Base-by-base conservation (phyloP, 1,284 basidiomycete genomes). In the Peniophora sp. region DNA sequence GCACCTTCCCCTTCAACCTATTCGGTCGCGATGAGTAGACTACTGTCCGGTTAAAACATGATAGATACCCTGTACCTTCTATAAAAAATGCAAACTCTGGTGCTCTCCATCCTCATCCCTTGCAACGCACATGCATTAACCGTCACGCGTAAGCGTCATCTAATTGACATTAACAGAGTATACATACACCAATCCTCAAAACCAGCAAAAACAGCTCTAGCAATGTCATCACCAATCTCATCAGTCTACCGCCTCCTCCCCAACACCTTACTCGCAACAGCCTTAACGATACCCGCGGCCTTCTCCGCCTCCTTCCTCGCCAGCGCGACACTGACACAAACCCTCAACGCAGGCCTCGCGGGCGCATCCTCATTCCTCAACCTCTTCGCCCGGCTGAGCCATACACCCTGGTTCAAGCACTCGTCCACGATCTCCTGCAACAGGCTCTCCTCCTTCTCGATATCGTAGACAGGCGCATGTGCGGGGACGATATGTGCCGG, bases 401-500 rank as follows among this genome's bases (percentile, higher is more conserved):
- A 72, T 47, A 97, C 85, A 24, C 90, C 91, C 58, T 89, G 85
- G 1, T 70, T 69, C 46, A 91, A 67, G 0, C 77, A 74, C 62
- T 95, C 91, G 52, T 96, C 93, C 10, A 95, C 91, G 22, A 97
- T 79, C 48, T 93, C 90, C 67, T 97, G 93, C 56, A 97, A 63
- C 24, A 91, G 53, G 18, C 71, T 68, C 64, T 96, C 93, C 65
- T 97, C 92, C 18, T 69, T 70, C 39, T 83, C 81, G 46, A 84
- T 71, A 55, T 88, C 77, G 62, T 76, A 81, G 24, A 72, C 68
- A 54, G 66, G 72, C 51, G 66, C 64, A 12, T 76, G 71, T 22
- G 70, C 65, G 9, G 74, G 68, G 8, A 67, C 61, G 2, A 71
- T 63, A 0, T 73, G 72, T 0, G 65, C 51, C 0, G 75, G 71